Evolutionary conservation across 148 eudicot species (phyloP).

Genomic region (Salicornia ramosissima): DNA sequence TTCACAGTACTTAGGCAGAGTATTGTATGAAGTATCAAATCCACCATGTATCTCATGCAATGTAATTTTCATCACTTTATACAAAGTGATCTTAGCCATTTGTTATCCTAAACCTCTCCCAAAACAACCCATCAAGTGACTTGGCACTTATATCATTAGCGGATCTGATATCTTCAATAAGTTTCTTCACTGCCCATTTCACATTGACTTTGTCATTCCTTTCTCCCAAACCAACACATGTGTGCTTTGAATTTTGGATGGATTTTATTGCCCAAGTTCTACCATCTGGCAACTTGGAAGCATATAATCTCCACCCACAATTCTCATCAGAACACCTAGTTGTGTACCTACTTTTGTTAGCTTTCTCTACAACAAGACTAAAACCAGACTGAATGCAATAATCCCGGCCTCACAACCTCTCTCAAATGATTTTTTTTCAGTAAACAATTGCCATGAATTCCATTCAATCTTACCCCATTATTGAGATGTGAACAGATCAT

Average conservation of each 20-base stretch:
- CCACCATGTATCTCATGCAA: neutral
- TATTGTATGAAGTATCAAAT: neutral
- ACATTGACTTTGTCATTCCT: neutral
- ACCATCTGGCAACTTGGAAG: neutral
- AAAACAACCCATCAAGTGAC: neutral
- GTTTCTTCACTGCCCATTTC: neutral
- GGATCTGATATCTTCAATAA: neutral
- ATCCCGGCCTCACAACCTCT: constrained; percentile 6
- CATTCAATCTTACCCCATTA: too few relatives aligned
- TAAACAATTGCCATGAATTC: constrained; percentile 4
- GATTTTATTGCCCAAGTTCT: neutral
- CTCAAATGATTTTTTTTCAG: neutral
- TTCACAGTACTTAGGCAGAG: neutral
- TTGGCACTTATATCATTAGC: neutral
- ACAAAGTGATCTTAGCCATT: neutral
- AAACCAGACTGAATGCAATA: constrained; percentile 4
- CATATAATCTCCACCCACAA: neutral
- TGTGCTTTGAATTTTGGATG: neutral
- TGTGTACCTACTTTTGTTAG: neutral
- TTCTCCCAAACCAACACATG: too few relatives aligned
- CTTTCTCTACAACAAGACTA: neutral
- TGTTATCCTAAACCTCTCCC: neutral
- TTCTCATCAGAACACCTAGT: neutral
- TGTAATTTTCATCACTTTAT: neutral
- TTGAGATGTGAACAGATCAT: too few relatives aligned